Evolutionary conservation across 108 stramenopile species (phyloP), one percentile per base, ranked within the genome.

Genomic region (Discostella stelligeroides): DNA sequence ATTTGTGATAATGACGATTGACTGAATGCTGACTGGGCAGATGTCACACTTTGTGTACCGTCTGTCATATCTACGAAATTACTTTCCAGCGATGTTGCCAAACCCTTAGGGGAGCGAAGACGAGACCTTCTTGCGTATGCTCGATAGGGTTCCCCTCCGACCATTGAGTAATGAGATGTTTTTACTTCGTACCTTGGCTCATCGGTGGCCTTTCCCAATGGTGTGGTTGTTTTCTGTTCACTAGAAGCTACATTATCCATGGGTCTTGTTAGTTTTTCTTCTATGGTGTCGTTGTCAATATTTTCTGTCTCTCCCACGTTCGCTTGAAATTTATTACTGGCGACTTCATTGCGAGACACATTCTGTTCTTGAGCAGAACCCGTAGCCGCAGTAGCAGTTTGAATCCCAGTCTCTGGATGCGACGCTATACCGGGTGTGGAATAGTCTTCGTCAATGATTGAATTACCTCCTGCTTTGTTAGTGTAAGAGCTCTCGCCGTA

Each of bases 21-120:
- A 47, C 47, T 66, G 15, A 69, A 55, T 25, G 66, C 40, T 2
- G 74, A 68, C 21, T 68, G 58, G 23, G 65, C 43, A 1, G 76
- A 78, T 10, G 64, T 21, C 14, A 71, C 60, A 41, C 70, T 78
- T 10, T 55, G 54, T 55, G 54, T 8, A 24, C 54, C 54, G 29
- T 66, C 64, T 21, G 10, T 38, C 30, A 27, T 27, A 37, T 66
- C 51, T 11, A 51, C 49, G 15, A 40, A 61, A 34, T 34, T 34
- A 43, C 9, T 28, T 18, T 40, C 47, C 13, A 27, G 23, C 27
- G 63, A 55, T 8, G 54, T 29, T 24, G 25, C 25, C 54, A 29
- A 1, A 6, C 14, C 27, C 54, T 28, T 25, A 55, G 54, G 28
- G 29, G 54, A 55, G 7, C 54, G 54, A 30, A 55, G 54, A 29